Evolutionary conservation across 192 early-diverging fungal species (phyloP).

Genomic region (Rhizoclosmatium sp.): DNA sequence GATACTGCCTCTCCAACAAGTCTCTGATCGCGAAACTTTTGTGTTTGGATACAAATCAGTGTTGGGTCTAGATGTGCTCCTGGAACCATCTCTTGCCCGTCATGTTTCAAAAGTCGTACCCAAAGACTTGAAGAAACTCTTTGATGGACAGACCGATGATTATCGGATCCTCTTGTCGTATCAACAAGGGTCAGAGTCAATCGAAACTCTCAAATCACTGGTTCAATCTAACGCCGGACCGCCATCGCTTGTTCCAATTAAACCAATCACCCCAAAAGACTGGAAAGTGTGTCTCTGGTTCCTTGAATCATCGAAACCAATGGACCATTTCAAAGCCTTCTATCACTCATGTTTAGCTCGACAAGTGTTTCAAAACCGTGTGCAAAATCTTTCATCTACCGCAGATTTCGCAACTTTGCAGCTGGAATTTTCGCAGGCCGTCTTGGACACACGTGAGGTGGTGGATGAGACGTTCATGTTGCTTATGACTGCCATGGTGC

Average conservation of each 20-base stretch:
- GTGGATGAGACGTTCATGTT: conserved; percentile 48
- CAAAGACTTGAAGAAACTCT: neutral
- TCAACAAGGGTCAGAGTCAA: neutral
- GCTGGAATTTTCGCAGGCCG: conserved; percentile 12
- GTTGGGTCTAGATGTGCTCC: conserved; percentile 51
- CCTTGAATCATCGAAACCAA: conserved; percentile 51
- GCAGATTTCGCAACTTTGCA: neutral
- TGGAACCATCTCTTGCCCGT: conserved; percentile 52
- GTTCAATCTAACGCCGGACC: conserved; percentile 18
- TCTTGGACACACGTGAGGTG: conserved; percentile 42
- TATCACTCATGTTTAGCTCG: conserved; percentile 68
- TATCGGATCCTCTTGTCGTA: conserved; percentile 16
- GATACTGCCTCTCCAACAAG: neutral
- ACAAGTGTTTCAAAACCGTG: conserved; percentile 32
- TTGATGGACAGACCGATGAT: neutral
- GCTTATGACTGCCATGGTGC: conserved; percentile 46
- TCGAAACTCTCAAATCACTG: neutral
- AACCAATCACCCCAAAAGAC: neutral
- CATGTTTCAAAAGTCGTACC: neutral
- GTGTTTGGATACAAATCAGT: conserved; percentile 53
- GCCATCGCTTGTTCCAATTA: neutral
- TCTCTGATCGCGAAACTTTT: conserved; percentile 45
- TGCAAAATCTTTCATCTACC: neutral
- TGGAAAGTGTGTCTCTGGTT: conserved; percentile 65
- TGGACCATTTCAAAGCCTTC: conserved; percentile 68